These are phyloP conservation scores for Tricholoma flavovirens DNA, from an alignment of 768 basidiomycete genomes.

Conservation along the genomic window DNA sequence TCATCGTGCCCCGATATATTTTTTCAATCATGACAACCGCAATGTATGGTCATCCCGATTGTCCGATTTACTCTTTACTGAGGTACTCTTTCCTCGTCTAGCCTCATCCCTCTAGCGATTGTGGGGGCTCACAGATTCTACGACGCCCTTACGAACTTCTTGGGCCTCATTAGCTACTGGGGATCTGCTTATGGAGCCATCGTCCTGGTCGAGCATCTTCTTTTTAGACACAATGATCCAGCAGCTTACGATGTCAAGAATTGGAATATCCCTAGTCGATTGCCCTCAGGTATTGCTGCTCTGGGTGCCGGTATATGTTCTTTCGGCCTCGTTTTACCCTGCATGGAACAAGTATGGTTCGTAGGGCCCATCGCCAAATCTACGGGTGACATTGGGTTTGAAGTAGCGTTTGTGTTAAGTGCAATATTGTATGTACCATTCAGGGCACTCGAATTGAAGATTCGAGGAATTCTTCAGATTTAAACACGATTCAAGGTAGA, in stretches of 20 bases:
- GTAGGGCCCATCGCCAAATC: constrained; percentile 62
- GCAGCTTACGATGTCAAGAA: constrained; percentile 42
- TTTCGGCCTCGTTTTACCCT: constrained; percentile 56
- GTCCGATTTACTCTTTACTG: background rate
- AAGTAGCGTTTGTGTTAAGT: constrained; percentile 56
- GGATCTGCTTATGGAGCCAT: constrained; percentile 56
- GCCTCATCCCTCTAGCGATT: constrained; percentile 69
- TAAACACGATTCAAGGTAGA: background rate
- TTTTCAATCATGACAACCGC: constrained; percentile 69
- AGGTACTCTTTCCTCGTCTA: constrained; percentile 19
- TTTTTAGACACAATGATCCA: constrained; percentile 54
- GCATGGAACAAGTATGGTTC: constrained; percentile 76
- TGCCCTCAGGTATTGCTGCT: constrained; percentile 70
- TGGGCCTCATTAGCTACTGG: constrained; percentile 71
- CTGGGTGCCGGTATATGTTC: constrained; percentile 45
- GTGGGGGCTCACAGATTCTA: constrained; percentile 74
- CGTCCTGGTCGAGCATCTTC: constrained; percentile 61
- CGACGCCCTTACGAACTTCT: constrained; percentile 63
- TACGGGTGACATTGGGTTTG: constrained; percentile 81
- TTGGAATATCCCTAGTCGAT: constrained; percentile 52
- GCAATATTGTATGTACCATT: constrained; percentile 53
- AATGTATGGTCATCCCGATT: constrained; percentile 35
- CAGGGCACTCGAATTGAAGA: constrained; percentile 41
- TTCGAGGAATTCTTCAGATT: constrained; percentile 14
- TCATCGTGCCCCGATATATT: constrained; percentile 65